These are phyloP conservation scores for Isabelozyma rhagii DNA, from an alignment of 805 yeast genomes.

Conservation along the genomic window DNA sequence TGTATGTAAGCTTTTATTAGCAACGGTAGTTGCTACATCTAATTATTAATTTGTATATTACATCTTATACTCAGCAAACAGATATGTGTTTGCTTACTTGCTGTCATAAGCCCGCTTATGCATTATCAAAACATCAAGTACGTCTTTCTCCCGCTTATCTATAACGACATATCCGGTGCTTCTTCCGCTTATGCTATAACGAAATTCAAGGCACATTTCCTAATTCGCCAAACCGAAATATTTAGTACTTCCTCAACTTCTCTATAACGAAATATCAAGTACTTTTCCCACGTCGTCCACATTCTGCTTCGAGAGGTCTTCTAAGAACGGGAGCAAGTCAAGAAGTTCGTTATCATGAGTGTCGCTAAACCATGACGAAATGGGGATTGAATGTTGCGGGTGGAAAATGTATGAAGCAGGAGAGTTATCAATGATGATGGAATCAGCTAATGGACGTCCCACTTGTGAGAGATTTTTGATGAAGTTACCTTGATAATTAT, in stretches of 20 bases:
- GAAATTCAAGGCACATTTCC: conserved; percentile 80
- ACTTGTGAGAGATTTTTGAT: conserved; percentile 91
- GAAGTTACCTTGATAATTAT: conserved; percentile 89
- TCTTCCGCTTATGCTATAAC: conserved; percentile 53
- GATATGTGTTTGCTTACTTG: background rate
- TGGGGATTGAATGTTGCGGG: conserved; percentile 97
- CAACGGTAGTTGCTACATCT: background rate
- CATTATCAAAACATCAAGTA: conserved; percentile 69
- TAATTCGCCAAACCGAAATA: conserved; percentile 74
- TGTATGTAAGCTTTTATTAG: background rate
- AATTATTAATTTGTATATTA: background rate
- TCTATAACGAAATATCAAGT: conserved; percentile 64
- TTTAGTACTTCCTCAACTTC: conserved; percentile 87
- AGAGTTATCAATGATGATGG: conserved; percentile 91
- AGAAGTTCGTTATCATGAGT: conserved; percentile 93
- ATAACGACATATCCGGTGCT: conserved; percentile 74
- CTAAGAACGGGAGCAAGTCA: conserved; percentile 86
- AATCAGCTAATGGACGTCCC: conserved; percentile 84
- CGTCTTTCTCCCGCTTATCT: conserved; percentile 42
- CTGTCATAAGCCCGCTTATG: background rate
- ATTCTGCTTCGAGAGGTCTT: conserved; percentile 67
- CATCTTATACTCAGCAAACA: background rate
- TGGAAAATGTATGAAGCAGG: conserved; percentile 98
- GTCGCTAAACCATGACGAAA: conserved; percentile 97
- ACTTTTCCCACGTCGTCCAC: conserved; percentile 87